Percentiles rank a stretch among this genome's conserved stretches.
These are phyloP conservation scores for Phytophthora agathidicida DNA, from an alignment of 352 stramenopile genomes.

Conservation along the genomic window DNA sequence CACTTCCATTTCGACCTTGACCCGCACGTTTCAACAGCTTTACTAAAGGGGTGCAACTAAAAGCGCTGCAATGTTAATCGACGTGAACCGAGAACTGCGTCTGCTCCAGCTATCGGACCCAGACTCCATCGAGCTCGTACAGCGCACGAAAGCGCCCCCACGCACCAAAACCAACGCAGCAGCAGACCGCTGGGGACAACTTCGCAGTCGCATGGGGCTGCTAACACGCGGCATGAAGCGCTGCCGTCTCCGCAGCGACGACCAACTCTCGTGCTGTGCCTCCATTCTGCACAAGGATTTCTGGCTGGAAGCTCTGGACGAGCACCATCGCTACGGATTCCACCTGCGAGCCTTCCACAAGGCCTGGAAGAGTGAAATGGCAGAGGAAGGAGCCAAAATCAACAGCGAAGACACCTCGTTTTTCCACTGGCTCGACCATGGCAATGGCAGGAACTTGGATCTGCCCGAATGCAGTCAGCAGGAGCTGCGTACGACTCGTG, in stretches of 20 bases:
- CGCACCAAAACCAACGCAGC: neutral
- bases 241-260: constrained; percentile 6
- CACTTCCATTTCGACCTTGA: constrained; percentile 15
- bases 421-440: constrained; percentile 78
- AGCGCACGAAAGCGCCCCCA: constrained; percentile 1
- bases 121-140: constrained; percentile 15
- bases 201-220: constrained; percentile 36
- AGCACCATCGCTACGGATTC: constrained; percentile 77
- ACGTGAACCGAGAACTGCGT: constrained; percentile 8
- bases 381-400: neutral
- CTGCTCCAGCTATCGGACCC: constrained; percentile 7
- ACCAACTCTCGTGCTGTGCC: constrained; percentile 13
- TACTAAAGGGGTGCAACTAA: too few species aligned
- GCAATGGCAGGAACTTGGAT: constrained; percentile 45
- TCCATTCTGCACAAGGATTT: constrained; percentile 75
- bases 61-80: constrained; percentile 24
- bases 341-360: constrained; percentile 72
- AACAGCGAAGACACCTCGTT: constrained; percentile 44
- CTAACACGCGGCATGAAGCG: constrained; percentile 40
- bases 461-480: constrained; percentile 62
- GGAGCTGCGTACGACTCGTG: constrained; percentile 45
- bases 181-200: constrained; percentile 32
- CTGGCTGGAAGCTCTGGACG: constrained; percentile 76
- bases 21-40: too few species aligned
- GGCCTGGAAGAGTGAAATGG: constrained; percentile 62